Evolutionary conservation across 495 filamentous ascomycete species (phyloP).

Genomic region (Cudoniella acicularis): DNA sequence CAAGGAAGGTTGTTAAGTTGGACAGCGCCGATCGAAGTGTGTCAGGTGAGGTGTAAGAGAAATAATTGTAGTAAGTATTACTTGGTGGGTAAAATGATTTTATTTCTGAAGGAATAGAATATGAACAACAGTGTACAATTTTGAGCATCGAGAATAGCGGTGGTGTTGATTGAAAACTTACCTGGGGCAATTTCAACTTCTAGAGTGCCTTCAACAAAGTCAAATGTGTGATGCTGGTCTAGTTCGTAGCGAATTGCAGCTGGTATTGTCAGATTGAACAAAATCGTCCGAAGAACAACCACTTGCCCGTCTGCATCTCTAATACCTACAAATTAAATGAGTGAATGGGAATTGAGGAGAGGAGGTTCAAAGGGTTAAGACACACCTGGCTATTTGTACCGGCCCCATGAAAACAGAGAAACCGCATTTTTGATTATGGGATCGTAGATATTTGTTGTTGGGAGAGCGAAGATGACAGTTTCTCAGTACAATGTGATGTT

Average conservation of each 20-base stretch:
- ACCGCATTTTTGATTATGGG: too few relatives aligned
- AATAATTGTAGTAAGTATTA: background rate
- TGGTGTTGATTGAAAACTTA: background rate
- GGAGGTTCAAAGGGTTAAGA: background rate
- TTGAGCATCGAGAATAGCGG: too few relatives aligned
- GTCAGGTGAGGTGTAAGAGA: background rate
- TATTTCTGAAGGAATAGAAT: background rate
- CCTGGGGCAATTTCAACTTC: background rate
- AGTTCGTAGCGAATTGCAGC: background rate
- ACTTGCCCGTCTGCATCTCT: background rate
- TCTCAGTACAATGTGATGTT: too few relatives aligned
- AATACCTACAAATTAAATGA: background rate
- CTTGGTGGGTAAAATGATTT: background rate
- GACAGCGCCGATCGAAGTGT: background rate
- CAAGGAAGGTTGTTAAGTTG: background rate
- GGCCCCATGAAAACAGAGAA: background rate
- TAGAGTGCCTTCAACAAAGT: background rate
- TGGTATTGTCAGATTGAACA: background rate
- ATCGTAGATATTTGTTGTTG: too few relatives aligned
- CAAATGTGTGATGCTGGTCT: background rate
- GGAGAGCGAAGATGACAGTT: too few relatives aligned
- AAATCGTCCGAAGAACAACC: background rate
- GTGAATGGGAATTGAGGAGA: background rate
- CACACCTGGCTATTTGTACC: background rate
- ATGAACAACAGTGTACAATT: too few relatives aligned